phyloP scores from a whole-genome alignment of 108 stramenopile genomes.

The Nitzschia sp. region DNA sequence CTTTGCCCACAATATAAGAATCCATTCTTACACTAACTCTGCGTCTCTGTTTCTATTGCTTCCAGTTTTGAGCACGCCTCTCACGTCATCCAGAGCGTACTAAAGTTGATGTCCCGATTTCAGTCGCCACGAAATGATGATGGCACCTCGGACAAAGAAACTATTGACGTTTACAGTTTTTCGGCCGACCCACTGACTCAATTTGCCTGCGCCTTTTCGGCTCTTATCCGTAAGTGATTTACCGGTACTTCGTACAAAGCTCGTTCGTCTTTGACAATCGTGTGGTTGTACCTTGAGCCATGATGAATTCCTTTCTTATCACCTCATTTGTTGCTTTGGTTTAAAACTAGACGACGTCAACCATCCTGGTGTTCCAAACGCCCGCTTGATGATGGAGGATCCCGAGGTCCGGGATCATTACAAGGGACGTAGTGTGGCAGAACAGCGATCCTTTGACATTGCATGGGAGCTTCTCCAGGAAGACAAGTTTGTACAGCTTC shows the following conservation, averaged over 20 bases:
- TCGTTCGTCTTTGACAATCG: too few relatives aligned
- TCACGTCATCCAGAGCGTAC: slow-evolving; percentile 6
- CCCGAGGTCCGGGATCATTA: slow-evolving; percentile 38
- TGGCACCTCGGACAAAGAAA: neutral
- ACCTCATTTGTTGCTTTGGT: too few relatives aligned
- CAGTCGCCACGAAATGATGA: neutral
- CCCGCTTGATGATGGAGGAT: slow-evolving; percentile 41
- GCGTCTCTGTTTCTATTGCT: too few relatives aligned
- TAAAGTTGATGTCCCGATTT: slow-evolving; percentile 7
- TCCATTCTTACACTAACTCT: too few relatives aligned
- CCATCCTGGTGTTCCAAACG: slow-evolving; percentile 49
- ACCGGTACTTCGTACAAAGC: too few relatives aligned
- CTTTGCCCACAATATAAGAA: too few relatives aligned
- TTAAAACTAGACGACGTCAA: slow-evolving; percentile 20
- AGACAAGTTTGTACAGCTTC: slow-evolving; percentile 29
- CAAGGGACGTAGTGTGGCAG: slow-evolving; percentile 42
- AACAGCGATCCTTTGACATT: slow-evolving; percentile 45
- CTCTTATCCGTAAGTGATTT: neutral
- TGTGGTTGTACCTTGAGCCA: too few relatives aligned
- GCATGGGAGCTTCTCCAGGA: slow-evolving; percentile 37
- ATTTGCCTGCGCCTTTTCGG: slow-evolving; percentile 12
- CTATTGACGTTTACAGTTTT: neutral
- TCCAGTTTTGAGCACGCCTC: slow-evolving; percentile 7
- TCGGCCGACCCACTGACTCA: slow-evolving; percentile 2
- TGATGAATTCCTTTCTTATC: too few relatives aligned